These are phyloP conservation scores for Vigna hirtella DNA, from an alignment of 306 rosid genomes.

Conservation along the genomic window DNA sequence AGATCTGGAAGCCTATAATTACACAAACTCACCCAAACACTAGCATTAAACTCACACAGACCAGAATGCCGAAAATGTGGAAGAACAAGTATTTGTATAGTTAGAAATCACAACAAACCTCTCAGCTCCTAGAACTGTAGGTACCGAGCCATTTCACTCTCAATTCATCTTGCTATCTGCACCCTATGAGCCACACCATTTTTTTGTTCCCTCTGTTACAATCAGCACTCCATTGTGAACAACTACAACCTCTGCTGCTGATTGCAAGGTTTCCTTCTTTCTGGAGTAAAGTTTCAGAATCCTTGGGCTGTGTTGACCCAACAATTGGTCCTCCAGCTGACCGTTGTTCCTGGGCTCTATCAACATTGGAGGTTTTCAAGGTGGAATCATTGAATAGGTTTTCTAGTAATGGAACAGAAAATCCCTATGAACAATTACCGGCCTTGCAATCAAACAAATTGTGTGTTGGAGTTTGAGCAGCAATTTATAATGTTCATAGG, in stretches of 20 bases:
- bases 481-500: not conserved
- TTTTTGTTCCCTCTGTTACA: not conserved
- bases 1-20: not conserved
- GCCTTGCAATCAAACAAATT: not conserved
- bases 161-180: not conserved
- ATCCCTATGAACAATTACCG: not conserved
- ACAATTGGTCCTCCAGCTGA: not conserved
- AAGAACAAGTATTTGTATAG: not conserved
- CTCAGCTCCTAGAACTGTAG: conserved; percentile 17
- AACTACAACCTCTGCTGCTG: not conserved
- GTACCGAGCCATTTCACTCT: not conserved
- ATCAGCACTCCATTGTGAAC: not conserved
- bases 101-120: conserved; percentile 19
- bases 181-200: not conserved
- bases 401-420: conserved; percentile 12
- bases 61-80: not conserved
- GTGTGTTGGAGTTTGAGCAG: not conserved
- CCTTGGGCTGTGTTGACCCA: not conserved
- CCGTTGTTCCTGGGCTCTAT: not conserved
- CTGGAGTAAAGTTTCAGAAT: not conserved
- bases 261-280: not conserved
- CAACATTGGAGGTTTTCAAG: not conserved
- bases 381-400: not conserved
- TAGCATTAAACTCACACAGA: not conserved
- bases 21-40: not conserved